Percentiles rank a stretch among this genome's conserved stretches.
phyloP scores from a whole-genome alignment of 345 rosid genomes.

The Brassica napus region Da-Ae NC_063451.1:29277001-29277500 shows the following conservation, averaged over 20 bases:
- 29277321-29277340: slow-evolving; percentile 87
- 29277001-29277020: slow-evolving; percentile 71
- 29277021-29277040: slow-evolving; percentile 54
- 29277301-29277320: slow-evolving; percentile 58
- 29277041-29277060: slow-evolving; percentile 19
- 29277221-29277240: slow-evolving; percentile 66
- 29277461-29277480: not conserved
- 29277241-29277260: not conserved
- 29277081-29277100: not conserved
- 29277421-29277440: not conserved
- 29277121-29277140: slow-evolving; percentile 51
- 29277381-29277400: slow-evolving; percentile 90
- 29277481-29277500: slow-evolving; percentile 68
- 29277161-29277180: slow-evolving; percentile 97
- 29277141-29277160: slow-evolving; percentile 96
- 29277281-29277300: slow-evolving; percentile 8
- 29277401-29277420: slow-evolving; percentile 52
- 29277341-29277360: slow-evolving; percentile 83
- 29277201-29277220: slow-evolving; percentile 88
- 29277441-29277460: not conserved
- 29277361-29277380: slow-evolving; percentile 78
- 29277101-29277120: not conserved
- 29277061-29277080: slow-evolving; percentile 11
- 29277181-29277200: slow-evolving; percentile 93
- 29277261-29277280: slow-evolving; percentile 2